These are phyloP conservation scores for Thinopyrum elongatum DNA, from an alignment of 176 grass and related monocot genomes.

Conservation along the genomic window DNA sequence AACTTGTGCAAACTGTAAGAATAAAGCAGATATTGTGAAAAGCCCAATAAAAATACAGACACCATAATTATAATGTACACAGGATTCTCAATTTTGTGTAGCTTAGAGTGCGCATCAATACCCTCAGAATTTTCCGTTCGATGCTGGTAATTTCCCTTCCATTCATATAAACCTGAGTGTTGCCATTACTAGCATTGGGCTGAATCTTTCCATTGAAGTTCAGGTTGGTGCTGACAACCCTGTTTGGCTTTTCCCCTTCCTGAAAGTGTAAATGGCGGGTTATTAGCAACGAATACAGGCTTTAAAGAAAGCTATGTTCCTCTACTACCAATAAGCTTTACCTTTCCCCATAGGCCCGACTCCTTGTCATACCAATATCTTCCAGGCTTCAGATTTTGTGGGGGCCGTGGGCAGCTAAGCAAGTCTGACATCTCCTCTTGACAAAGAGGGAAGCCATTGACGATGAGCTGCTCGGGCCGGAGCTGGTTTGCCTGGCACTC, in stretches of 20 bases:
- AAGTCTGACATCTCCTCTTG: constrained; percentile 73
- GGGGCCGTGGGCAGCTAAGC: constrained; percentile 75
- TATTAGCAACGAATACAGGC: neutral
- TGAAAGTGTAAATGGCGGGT: constrained; percentile 21
- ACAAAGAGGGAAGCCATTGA: constrained; percentile 62
- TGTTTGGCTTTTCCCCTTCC: constrained; percentile 85
- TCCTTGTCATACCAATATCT: constrained; percentile 99
- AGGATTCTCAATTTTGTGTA: neutral
- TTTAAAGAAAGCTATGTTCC: neutral
- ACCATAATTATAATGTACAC: neutral
- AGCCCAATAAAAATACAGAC: neutral
- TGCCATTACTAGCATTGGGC: constrained; percentile 77
- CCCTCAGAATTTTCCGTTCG: constrained; percentile 76
- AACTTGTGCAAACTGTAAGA: constrained; percentile 70
- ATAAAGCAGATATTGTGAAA: neutral
- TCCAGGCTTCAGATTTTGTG: constrained; percentile 87
- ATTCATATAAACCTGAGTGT: constrained; percentile 82
- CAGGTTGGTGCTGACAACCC: constrained; percentile 68
- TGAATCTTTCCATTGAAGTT: constrained; percentile 89
- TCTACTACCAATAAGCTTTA: constrained; percentile 17
- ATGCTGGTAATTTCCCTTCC: constrained; percentile 89
- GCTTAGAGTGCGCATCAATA: constrained; percentile 10
- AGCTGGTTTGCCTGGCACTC: constrained; percentile 96
- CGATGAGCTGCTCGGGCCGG: constrained; percentile 68
- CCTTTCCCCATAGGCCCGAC: constrained; percentile 94